Base-by-base conservation (phyloP, 768 basidiomycete species). In the Lyophyllum decastes region DNA sequence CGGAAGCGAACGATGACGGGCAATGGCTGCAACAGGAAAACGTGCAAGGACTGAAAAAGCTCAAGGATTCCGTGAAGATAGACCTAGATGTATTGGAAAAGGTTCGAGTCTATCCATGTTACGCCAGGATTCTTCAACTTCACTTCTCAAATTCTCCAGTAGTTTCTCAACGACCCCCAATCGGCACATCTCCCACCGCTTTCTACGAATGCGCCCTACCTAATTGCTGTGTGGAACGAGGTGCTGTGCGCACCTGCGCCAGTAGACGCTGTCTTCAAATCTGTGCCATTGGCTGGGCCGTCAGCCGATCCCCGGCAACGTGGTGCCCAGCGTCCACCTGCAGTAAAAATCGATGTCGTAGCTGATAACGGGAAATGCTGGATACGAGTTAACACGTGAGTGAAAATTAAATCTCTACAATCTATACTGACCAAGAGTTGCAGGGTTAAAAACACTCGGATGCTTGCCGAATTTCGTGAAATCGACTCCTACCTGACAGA, bases 361-460 rank as follows among this genome's bases (percentile, higher is more conserved):
- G 87, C 87, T 1, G 84, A 90, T 21, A 82, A 85, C 43, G 93
- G 94, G 1, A 74, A 80, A 22, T 74, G 76, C 2, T 96, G 94
- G 94, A 86, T 92, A 40, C 82, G 92, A 63, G 82, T 95, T 34
- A 95, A 94, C 72, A 94, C 93, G 93, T 93, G 67, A 68, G 88
- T 83, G 27, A 48, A 27, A 16, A 49, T 52, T 54, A 19, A 27
- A 12, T 47, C 9, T 24, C 19, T 24, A 17, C 22, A 40, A 17
- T 26, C 35, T 41, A 49, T 26, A 45, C 26, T 52, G 8, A 34
- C 33, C 9, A 16, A n/a, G 30, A 22, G 2, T 40, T 25, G 33
- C 63, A 95, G 92, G 10, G 83, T 89, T 10, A 94, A 89, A 65
- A 90, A 91, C 59, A 78, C 85, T 3, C 85, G 90, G 1, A 76